Evolutionary conservation across 2,329 filamentous ascomycete species (phyloP), one percentile per base, ranked within the genome.

Genomic region (Colletotrichum orbiculare): DNA sequence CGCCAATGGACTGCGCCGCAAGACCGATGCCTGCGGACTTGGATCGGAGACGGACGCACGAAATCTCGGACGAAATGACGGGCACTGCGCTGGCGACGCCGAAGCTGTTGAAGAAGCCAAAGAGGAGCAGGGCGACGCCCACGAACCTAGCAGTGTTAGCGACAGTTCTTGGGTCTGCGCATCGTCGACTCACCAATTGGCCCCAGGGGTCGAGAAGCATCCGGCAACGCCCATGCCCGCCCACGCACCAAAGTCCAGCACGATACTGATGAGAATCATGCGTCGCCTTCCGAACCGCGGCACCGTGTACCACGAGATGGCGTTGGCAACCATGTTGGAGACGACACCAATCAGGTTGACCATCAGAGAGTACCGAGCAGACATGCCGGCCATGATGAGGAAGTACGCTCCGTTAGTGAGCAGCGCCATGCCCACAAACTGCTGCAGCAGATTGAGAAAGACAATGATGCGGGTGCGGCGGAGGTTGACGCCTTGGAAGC

Each of bases 331-430:
- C 50, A 61, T 61, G 0, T 47, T 54, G 10, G 58, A 54, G 9
- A 52, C 49, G 10, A 61, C 52, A 7, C 50, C 58, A 8, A 61
- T 61, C 12, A 54, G 38, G n/a, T 63, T 63, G 11, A 63, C 54
- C 53, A 50, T 63, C 11, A 58, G 41, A 6, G 54, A 56, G 15
- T 58, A 56, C 37, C 33, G 25, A 12, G 54, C 39, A 35, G 53
- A 50, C 53, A 63, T 56, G 15, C 60, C 60, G 2, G 60, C 60
- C 54, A 58, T 52, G 41, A 49, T 53, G 53, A 63, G 54, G 54
- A 63, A 63, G 7, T 53, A 58, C 0, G 54, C 60, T 2, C 43
- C 53, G 39, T 63, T 57, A 7, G 39, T 25, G 25, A 63, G 8
- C 25, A 63, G 48, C 2, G 54, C 34, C 53, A 63, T 53, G 4